Conservation (phyloP, 768 basidiomycete species). For the Chlorophyllum brunneum region DNA sequence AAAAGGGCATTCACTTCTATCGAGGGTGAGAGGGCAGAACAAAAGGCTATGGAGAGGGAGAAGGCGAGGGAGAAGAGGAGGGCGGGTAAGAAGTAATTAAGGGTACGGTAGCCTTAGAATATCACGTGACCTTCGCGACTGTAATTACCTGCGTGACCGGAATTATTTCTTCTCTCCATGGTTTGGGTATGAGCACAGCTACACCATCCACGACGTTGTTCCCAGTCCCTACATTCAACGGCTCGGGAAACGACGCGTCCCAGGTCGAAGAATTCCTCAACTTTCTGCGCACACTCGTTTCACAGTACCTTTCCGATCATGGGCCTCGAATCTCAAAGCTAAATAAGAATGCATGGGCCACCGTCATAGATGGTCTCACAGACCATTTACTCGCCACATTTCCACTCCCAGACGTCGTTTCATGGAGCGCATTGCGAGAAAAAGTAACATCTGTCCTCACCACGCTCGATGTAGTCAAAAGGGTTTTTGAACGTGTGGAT, state of each 20-base stretch:
- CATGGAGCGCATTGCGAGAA: constrained; percentile 55
- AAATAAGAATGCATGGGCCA: constrained; percentile 44
- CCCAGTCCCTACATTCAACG: constrained; percentile 27
- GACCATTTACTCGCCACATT: constrained; percentile 52
- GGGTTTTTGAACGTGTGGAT: constrained; percentile 31
- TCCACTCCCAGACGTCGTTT: constrained; percentile 45
- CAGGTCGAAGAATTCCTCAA: constrained; percentile 35
- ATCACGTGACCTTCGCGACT: no score
- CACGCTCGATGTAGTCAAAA: constrained; percentile 51
- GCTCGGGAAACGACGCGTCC: constrained; percentile 24
- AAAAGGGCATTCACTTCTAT: constrained; percentile 73
- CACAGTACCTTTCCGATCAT: constrained; percentile 31
- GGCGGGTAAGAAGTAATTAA: constrained; percentile 62
- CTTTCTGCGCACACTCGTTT: constrained; percentile 37
- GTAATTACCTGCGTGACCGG: no score
- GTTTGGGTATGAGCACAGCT: constrained; percentile 16
- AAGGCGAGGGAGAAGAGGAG: constrained; percentile 74
- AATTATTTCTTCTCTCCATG: background rate
- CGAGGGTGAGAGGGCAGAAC: constrained; percentile 88
- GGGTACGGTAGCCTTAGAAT: background rate
- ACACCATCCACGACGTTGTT: constrained; percentile 25
- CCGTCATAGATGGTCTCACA: constrained; percentile 46
- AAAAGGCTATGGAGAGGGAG: constrained; percentile 87
- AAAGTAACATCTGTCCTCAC: constrained; percentile 22
- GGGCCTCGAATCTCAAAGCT: constrained; percentile 24